phyloP scores from a whole-genome alignment of 257 asterid species.

The Ophiorrhiza pumila region DNA sequence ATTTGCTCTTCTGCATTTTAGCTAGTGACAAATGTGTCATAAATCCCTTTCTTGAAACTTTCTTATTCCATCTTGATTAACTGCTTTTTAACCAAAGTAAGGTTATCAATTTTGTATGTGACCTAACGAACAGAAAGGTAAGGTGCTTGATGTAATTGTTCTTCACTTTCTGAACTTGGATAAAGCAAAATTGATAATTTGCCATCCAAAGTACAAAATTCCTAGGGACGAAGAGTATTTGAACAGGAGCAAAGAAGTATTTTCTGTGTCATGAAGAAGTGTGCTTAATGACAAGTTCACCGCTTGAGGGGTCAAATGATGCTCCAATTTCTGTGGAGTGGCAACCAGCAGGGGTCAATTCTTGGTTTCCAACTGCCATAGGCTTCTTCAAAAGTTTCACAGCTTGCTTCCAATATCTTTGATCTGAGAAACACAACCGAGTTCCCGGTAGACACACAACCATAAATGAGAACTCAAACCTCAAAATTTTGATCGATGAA shows the following conservation, averaged over 20 bases:
- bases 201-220: no score
- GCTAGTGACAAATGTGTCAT: neutral
- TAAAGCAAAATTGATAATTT: no score
- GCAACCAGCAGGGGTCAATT: slow-evolving; percentile 16
- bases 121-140: no score
- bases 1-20: neutral
- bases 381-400: slow-evolving; percentile 73
- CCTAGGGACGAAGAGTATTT: no score
- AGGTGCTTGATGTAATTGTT: no score
- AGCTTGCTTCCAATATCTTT: slow-evolving; percentile 86
- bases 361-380: slow-evolving; percentile 29
- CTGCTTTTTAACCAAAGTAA: neutral
- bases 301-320: slow-evolving; percentile 57
- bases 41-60: neutral
- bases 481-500: neutral
- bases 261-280: slow-evolving; percentile 27
- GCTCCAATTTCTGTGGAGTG: slow-evolving; percentile 47
- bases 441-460: neutral
- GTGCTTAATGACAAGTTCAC: slow-evolving; percentile 52
- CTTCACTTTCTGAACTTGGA: no score
- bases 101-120: neutral
- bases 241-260: no score
- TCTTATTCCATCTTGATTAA: neutral
- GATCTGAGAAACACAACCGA: slow-evolving; percentile 36
- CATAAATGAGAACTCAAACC: neutral